phyloP scores from a whole-genome alignment of 2,329 filamentous ascomycete species.

The Teratosphaeria epicoccoides region DNA sequence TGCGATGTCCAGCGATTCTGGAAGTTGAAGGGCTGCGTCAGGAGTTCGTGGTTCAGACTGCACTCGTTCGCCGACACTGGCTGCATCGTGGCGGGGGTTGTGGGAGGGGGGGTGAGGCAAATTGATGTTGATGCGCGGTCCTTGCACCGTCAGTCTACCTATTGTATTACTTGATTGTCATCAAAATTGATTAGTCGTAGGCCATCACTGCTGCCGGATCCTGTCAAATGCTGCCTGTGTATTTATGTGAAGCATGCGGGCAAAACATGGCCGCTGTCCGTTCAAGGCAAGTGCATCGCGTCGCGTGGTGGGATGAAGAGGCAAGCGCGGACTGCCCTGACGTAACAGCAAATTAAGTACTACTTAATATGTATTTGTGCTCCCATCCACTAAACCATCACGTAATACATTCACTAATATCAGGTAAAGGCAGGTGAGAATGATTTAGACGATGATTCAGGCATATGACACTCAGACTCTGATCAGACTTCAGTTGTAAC shows the following conservation, averaged over 20 bases:
- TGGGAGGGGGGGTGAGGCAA: too few relatives aligned
- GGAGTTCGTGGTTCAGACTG: constrained; percentile 73
- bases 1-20: constrained; percentile 63
- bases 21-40: constrained; percentile 63
- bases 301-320: neutral
- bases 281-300: neutral
- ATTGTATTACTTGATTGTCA: neutral
- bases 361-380: too few relatives aligned
- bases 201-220: neutral
- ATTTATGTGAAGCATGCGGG: too few relatives aligned
- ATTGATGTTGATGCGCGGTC: neutral
- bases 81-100: constrained; percentile 17
- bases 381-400: too few relatives aligned
- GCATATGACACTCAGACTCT: neutral
- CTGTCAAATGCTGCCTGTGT: neutral
- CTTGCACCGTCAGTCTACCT: neutral
- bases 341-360: neutral
- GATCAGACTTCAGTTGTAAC: too few relatives aligned
- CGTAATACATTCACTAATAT: neutral
- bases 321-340: neutral
- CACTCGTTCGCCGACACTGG: constrained; percentile 48
- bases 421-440: neutral
- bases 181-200: neutral
- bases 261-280: too few relatives aligned
- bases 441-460: too few relatives aligned